Evolutionary conservation across 345 rosid genomes (phyloP), one percentile per base, ranked within the genome.

Genomic region (Psidium guajava): DNA sequence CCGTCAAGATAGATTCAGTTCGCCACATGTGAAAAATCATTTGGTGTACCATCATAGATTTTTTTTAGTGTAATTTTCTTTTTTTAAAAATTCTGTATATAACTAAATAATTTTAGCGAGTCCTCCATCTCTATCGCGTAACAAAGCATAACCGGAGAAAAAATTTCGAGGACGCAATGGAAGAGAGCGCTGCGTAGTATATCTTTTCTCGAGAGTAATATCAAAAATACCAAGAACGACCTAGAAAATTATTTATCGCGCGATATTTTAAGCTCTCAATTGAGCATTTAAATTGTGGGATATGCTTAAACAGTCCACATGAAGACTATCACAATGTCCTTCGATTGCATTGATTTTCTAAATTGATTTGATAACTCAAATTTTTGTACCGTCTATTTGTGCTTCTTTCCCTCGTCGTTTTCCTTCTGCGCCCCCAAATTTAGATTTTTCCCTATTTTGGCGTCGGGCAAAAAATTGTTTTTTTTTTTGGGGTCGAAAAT

Each of bases 131-230:
- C 0, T 59, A 59, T 59, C 0, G 0, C 1, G 0, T 1, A 1
- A 6, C 27, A 27, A 61, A 15, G 11, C 22, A 61, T 0, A 14
- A 28, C 15, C 0, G 0, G 1, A 3, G 13, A 20, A 69, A 69
- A 32, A 8, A 42, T 16, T 8, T 0, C 0, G 0, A 0, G 2
- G 3, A 1, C 0, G 1, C 3, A 32, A 18, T 28, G 1, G 5
- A 61, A 15, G 74, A 3, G 0, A 8, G 0, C 0, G 3, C 24
- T 32, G 2, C 15, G 6, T 18, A 32, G 4, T 69, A 50, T 32
- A 18, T 6, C 1, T 61, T 28, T 61, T 15, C 1, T 15, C 42
- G 15, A 61, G 42, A 3, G 7, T 12, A 4, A 20, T 18, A 8
- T 32, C 0, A 1, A 64, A 32, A 64, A 1, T 5, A 4, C 9